A percentile compares a stretch with the other conserved stretches of the same genome.
These are phyloP conservation scores for Penicillium robsamsonii DNA, from an alignment of 495 filamentous ascomycete species.

Conservation along the genomic window DNA sequence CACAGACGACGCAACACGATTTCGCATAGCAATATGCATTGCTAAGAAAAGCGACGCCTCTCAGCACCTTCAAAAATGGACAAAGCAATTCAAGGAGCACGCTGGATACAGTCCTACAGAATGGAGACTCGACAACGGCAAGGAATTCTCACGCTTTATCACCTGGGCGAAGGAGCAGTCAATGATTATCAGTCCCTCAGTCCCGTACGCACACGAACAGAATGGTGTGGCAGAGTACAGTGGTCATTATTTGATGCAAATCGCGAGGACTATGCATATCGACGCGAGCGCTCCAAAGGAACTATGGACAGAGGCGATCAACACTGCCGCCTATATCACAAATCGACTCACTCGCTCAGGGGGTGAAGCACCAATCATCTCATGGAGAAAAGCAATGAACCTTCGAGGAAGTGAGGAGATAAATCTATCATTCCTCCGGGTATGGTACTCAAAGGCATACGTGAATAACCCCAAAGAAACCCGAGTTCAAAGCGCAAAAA, in stretches of 20 bases:
- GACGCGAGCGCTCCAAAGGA: neutral
- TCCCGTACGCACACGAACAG: neutral
- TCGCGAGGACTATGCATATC: neutral
- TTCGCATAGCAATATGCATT: neutral
- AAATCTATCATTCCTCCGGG: neutral
- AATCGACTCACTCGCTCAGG: neutral
- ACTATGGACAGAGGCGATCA: neutral
- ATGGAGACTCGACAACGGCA: neutral
- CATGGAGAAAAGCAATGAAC: neutral
- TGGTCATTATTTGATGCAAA: neutral
- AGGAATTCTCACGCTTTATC: neutral
- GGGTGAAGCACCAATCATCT: neutral
- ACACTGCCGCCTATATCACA: neutral
- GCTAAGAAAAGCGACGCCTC: neutral
- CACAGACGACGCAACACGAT: neutral
- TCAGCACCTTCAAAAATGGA: neutral
- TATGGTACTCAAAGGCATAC: neutral
- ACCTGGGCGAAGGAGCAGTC: neutral
- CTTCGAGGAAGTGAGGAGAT: neutral
- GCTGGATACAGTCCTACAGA: neutral
- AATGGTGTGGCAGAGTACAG: neutral
- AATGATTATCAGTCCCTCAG: neutral
- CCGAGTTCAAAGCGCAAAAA: neutral
- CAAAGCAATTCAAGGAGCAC: too few relatives aligned
- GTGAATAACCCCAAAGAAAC: neutral